Evolutionary conservation across 1,284 basidiomycete species (phyloP).

Genomic region (Waitea zeae): DNA sequence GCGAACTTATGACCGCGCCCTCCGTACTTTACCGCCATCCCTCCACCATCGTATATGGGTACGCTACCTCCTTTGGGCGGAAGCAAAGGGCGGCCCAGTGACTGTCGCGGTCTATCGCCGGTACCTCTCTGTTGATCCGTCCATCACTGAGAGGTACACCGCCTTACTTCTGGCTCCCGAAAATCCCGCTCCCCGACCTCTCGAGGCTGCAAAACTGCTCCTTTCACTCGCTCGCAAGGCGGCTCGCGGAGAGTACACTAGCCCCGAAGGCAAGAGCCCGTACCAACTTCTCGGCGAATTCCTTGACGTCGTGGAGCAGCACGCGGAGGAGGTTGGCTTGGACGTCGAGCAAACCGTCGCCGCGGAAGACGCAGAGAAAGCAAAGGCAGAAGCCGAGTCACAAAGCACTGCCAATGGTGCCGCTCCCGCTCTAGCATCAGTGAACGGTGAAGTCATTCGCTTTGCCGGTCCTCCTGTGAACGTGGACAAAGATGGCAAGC

Average conservation of each 20-base stretch:
- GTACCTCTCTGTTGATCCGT: constrained; percentile 77
- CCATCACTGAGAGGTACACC: constrained; percentile 75
- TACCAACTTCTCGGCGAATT: constrained; percentile 91
- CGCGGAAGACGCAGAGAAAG: constrained; percentile 22
- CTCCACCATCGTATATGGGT: constrained; percentile 93
- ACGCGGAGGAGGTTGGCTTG: constrained; percentile 86
- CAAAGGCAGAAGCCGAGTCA: constrained; percentile 13
- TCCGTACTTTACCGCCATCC: constrained; percentile 87
- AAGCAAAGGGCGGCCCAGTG: constrained; percentile 68
- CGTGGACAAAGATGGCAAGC: constrained; percentile 30
- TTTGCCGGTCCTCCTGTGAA: constrained; percentile 55
- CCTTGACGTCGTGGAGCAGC: constrained; percentile 83
- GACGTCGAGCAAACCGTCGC: constrained; percentile 59
- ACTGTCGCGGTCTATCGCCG: constrained; percentile 82
- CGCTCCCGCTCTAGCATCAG: constrained; percentile 24
- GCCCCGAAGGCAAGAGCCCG: constrained; percentile 88
- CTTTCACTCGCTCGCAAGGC: constrained; percentile 76
- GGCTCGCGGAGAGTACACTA: constrained; percentile 66
- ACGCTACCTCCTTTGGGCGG: constrained; percentile 89
- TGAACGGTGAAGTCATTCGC: constrained; percentile 51
- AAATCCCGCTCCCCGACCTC: constrained; percentile 57
- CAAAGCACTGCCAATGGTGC: constrained; percentile 10
- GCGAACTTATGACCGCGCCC: constrained; percentile 85
- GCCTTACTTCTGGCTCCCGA: constrained; percentile 53
- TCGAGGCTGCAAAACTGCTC: constrained; percentile 88